Evolutionary conservation across 129 eudicot species (phyloP), one percentile per base, ranked within the genome.

Genomic region (Flaveria robusta): DNA sequence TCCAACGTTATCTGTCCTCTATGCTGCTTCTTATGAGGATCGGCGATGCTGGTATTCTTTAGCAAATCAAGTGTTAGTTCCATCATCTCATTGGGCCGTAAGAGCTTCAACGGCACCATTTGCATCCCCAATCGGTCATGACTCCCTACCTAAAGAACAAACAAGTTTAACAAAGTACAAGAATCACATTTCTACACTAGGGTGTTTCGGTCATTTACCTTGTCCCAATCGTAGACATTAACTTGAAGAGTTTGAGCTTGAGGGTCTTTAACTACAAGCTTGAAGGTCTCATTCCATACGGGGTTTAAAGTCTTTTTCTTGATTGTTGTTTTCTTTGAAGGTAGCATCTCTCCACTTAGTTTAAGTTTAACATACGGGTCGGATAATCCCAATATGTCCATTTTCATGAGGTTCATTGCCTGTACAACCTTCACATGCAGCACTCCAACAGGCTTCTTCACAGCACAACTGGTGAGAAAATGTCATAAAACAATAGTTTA

Each of bases 191-290:
- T 80, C 62, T 24, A 65, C 26, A 2, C 37, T 69, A n/a, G 63
- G 66, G 29, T 62, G 45, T 58, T 65, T 70, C 11, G 46, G 51
- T 51, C 73, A 63, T 54, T 80, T 66, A 80, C 83, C 97, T 93
- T 93, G 83, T 93, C 98, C 98, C 98, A 93, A 60, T 93, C 98
- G 52, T 26, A 91, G 67, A 89, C 84, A 73, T 91, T 71, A 42
- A 91, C 79, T 42, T 79, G 77, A 62, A 91, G 96, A 54, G 83
- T 23, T 69, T 91, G 97, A 66, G 89, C 81, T 37, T 85, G 84
- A n/a, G 97, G 97, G 20, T 89, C 96, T 42, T 85, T 91, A 14
- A 91, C 92, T 34, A 86, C 80, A 59, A 91, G 90, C 88, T 87
- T 91, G 55, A 89, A 91, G 67, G 81, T 82, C 83, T 91, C 97